Evolutionary conservation across 2,329 filamentous ascomycete genomes (phyloP).

Genomic region (Pseudocercospora cruenta): DNA sequence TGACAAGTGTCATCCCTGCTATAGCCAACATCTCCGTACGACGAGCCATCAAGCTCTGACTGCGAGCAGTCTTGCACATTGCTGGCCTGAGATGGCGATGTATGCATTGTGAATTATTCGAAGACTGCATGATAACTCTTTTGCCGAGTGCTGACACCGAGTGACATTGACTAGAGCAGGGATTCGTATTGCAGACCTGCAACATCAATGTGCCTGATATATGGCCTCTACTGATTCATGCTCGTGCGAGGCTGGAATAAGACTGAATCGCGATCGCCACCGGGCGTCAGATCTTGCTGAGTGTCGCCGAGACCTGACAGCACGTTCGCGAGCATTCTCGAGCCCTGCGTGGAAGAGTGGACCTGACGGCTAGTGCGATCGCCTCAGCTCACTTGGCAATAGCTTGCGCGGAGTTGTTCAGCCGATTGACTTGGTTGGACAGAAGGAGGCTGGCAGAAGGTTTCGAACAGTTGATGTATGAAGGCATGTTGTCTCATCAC

Average conservation of each 20-base stretch:
- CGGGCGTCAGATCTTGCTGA: background rate
- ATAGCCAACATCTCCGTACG: background rate
- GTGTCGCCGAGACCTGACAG: background rate
- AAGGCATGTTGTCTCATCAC: background rate
- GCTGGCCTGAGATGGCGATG: no score
- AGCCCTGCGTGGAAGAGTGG: background rate
- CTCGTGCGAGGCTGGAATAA: background rate
- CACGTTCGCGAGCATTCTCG: background rate
- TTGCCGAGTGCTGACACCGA: no score
- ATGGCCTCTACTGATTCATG: background rate
- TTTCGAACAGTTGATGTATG: background rate
- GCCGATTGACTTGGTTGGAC: background rate
- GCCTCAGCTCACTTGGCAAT: background rate
- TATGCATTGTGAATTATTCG: background rate
- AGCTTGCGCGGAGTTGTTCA: background rate
- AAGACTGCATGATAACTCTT: background rate
- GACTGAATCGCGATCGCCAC: background rate
- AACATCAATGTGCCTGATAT: background rate
- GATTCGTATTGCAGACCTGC: background rate
- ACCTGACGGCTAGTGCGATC: background rate
- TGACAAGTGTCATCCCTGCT: background rate
- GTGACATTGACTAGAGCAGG: background rate
- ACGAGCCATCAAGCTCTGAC: background rate
- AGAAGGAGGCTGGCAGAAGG: background rate
- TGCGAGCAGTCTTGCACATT: background rate